Percentiles rank a stretch among this genome's conserved stretches.
These are phyloP conservation scores for Colletotrichum camelliae DNA, from an alignment of 2,329 filamentous ascomycete genomes.

Conservation along the genomic window DNA sequence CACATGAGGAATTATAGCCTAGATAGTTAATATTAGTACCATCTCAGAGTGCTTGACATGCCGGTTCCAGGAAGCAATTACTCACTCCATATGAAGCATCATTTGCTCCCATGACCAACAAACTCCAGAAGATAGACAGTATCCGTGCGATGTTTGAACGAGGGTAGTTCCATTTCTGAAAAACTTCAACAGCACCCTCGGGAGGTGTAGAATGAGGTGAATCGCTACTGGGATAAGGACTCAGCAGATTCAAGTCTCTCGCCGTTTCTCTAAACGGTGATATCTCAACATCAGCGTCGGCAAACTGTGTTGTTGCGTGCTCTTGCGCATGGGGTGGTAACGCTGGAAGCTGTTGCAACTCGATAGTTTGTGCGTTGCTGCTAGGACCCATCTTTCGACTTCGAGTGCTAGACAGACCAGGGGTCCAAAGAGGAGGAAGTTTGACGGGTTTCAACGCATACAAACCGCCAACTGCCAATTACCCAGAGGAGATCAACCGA, in stretches of 20 bases:
- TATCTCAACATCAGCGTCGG: no score
- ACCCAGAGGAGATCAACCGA: no score
- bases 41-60: neutral
- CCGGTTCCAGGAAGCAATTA: constrained; percentile 8
- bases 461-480: neutral
- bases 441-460: neutral
- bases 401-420: neutral
- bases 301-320: neutral
- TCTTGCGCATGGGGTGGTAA: neutral
- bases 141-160: constrained; percentile 63
- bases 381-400: neutral
- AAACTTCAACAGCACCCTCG: neutral
- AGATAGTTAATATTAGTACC: neutral
- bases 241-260: neutral
- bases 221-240: neutral
- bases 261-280: rapidly evolving
- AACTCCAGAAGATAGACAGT: constrained; percentile 62
- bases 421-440: neutral
- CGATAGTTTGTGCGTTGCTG: neutral
- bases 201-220: neutral
- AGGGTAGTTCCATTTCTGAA: constrained; percentile 70
- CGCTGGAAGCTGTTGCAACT: neutral
- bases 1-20: constrained; percentile 45
- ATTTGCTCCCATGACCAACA: constrained; percentile 71
- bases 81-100: constrained; percentile 69